These are phyloP conservation scores for Agaricus sinodeliciosus DNA, from an alignment of 768 basidiomycete genomes.

Conservation along the genomic window DNA sequence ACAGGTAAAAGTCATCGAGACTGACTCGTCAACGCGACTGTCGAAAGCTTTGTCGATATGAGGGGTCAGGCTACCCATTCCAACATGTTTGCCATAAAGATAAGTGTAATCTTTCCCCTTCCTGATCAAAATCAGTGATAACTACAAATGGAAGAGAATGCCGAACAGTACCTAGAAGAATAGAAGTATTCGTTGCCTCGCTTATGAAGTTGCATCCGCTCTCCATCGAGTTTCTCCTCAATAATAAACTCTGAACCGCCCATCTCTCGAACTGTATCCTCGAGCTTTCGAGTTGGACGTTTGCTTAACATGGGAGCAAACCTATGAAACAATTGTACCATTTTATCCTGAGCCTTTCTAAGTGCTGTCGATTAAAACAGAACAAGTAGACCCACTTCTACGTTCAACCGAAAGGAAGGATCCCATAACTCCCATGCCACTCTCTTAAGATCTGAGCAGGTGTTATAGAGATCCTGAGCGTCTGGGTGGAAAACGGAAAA, in stretches of 20 bases:
- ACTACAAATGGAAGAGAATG: neutral
- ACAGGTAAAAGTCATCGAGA: neutral
- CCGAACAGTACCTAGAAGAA: slow-evolving; percentile 65
- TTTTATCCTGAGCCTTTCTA: slow-evolving; percentile 59
- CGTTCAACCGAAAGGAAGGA: slow-evolving; percentile 56
- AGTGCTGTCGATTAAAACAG: neutral
- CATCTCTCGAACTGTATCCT: slow-evolving; percentile 84
- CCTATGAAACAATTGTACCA: slow-evolving; percentile 72
- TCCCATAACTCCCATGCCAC: slow-evolving; percentile 88
- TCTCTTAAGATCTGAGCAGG: slow-evolving; percentile 92
- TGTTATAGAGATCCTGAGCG: slow-evolving; percentile 90
- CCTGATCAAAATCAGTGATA: slow-evolving; percentile 28
- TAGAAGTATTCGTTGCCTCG: slow-evolving; percentile 88
- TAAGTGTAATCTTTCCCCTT: slow-evolving; percentile 91
- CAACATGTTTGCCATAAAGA: slow-evolving; percentile 82
- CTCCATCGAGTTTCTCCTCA: slow-evolving; percentile 97
- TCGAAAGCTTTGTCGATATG: slow-evolving; percentile 76
- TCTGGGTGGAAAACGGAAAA: slow-evolving; percentile 91
- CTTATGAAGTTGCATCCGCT: slow-evolving; percentile 94
- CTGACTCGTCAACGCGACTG: slow-evolving; percentile 74
- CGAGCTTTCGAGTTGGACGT: slow-evolving; percentile 73
- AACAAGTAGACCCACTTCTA: slow-evolving; percentile 34
- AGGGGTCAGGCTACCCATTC: slow-evolving; percentile 83
- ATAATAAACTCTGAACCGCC: slow-evolving; percentile 74
- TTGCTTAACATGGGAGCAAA: slow-evolving; percentile 97